Conservation (phyloP, 2,329 filamentous ascomycete species). For the Colletotrichum cordylinicola region DNA sequence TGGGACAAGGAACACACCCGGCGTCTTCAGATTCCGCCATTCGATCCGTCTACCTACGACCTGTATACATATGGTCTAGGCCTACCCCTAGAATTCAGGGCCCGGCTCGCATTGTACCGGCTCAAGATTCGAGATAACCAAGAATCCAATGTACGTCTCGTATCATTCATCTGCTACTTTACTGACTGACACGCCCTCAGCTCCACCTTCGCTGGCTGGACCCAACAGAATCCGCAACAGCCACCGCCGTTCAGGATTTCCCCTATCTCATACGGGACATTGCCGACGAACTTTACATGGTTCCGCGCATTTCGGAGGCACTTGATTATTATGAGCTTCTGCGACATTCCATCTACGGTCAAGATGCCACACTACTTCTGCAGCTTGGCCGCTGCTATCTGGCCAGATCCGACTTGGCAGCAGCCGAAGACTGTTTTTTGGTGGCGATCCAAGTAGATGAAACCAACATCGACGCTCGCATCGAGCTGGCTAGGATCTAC, state of each 20-base stretch:
- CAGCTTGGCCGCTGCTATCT: constrained; percentile 74
- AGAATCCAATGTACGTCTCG: constrained; percentile 73
- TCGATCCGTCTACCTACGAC: constrained; percentile 58
- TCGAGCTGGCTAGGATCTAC: constrained; percentile 84
- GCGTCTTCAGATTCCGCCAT: constrained; percentile 66
- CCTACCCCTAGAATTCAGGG: constrained; percentile 81
- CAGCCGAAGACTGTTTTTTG: constrained; percentile 80
- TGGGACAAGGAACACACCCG: constrained; percentile 81
- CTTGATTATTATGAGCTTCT: constrained; percentile 64
- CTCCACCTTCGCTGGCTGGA: constrained; percentile 74
- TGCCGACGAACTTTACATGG: constrained; percentile 52
- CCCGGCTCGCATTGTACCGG: constrained; percentile 85
- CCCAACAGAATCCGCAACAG: constrained; percentile 40
- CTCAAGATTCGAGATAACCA: constrained; percentile 69
- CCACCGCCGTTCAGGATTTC: constrained; percentile 54
- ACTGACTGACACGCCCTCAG: constrained; percentile 38
- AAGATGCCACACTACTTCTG: constrained; percentile 58
- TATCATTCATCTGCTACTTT: neutral
- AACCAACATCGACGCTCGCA: constrained; percentile 76
- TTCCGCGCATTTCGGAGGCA: constrained; percentile 43
- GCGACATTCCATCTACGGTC: constrained; percentile 49
- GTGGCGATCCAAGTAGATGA: constrained; percentile 75
- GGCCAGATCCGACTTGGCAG: constrained; percentile 64
- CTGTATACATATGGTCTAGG: constrained; percentile 71
- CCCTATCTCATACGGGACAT: constrained; percentile 80